Percentiles rank a stretch among this genome's conserved stretches.
Conservation (phyloP, 116 monocot genomes). For the Phalaenopsis hybrid region DNA sequence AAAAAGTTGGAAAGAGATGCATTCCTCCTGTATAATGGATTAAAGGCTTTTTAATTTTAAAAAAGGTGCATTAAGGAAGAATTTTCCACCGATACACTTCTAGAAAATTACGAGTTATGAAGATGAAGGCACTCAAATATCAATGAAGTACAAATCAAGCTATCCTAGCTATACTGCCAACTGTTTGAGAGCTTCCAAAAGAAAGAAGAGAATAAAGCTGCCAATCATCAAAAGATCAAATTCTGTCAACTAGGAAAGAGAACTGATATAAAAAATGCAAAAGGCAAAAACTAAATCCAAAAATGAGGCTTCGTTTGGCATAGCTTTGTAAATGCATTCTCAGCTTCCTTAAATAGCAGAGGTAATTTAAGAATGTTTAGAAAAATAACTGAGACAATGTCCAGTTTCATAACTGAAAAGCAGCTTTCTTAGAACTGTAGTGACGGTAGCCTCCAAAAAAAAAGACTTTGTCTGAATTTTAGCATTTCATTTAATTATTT, state of each 20-base stretch:
- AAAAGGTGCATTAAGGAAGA: not conserved
- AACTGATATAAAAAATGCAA: not conserved
- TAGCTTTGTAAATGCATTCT: not conserved
- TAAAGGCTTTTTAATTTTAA: not conserved
- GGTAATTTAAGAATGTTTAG: too few relatives aligned
- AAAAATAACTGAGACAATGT: too few relatives aligned
- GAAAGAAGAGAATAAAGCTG: slow-evolving; percentile 1
- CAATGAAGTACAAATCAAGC: not conserved
- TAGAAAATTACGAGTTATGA: not conserved
- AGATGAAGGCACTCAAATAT: not conserved
- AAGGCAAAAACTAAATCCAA: not conserved
- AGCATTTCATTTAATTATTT: too few relatives aligned
- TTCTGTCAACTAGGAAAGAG: not conserved
- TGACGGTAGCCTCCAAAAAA: too few relatives aligned
- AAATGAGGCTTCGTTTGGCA: not conserved
- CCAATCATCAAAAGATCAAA: not conserved
- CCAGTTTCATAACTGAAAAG: too few relatives aligned
- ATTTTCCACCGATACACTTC: not conserved
- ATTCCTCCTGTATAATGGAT: not conserved
- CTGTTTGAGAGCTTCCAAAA: not conserved
- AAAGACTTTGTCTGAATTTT: too few relatives aligned
- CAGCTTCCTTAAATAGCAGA: too few relatives aligned
- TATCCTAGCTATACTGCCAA: not conserved
- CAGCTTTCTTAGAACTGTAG: too few relatives aligned
- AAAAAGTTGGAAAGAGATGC: too few relatives aligned